Evolutionary conservation across 257 asterid genomes (phyloP), one percentile per base, ranked within the genome.

Genomic region (Lycium ferocissimum): DNA sequence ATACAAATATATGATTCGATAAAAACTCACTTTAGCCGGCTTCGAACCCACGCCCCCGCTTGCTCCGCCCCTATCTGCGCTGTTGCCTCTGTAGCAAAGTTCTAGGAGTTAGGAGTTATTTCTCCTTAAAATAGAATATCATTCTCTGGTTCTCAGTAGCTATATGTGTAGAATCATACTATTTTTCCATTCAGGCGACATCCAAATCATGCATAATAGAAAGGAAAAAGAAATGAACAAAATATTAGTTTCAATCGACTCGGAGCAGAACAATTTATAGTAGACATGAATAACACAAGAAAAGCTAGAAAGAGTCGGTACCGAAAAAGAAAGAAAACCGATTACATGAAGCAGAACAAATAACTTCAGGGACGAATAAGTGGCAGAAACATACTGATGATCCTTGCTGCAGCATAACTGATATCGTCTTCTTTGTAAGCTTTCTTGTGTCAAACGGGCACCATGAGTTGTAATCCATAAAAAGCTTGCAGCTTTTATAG

Each of bases 221-320:
- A 22, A 69, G 7, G 14, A 51, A 13, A 51, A 51, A 26, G 82
- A 13, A 76, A 76, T 7, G 15, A 51, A 3, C 45, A 75, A 49
- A 22, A 75, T 75, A 49, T 75, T 51, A 22, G 63, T 76, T 7
- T 51, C 82, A 76, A 22, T 49, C 51, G 14, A 76, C 82, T 26
- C 11, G 15, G 22, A 76, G 63, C 63, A 76, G 4, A 76, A 14
- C 22, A 4, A 26, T 53, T 76, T 76, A 53, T 26, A 53, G 8
- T 4, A 20, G 22, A 26, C 65, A 7, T 14, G 63, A 51, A 76
- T 26, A n/a, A 26, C 82, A 14, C 65, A 26, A 76, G 49, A 53
- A 76, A 51, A 75, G 43, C 47, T 73, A 20, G 81, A 73, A 10
- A 47, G 80, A 51, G 22, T 22, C 49, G 62, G 62, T 33, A 49